Evolutionary conservation across 2,329 filamentous ascomycete species (phyloP), one percentile per base, ranked within the genome.

Genomic region (Colletotrichum tabaci): DNA sequence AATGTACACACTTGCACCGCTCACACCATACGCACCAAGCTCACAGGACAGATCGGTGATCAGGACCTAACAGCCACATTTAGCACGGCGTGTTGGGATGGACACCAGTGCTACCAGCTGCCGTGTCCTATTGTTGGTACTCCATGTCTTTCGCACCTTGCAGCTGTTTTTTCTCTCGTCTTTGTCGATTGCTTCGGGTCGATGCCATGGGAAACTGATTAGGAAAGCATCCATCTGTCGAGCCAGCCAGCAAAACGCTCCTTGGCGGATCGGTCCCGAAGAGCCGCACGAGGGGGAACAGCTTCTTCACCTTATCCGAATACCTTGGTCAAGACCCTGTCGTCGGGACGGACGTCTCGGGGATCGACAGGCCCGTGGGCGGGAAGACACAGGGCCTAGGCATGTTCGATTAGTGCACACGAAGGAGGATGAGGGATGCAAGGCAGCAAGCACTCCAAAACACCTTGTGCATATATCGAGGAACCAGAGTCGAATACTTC

Each of bases 331-430:
- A 26, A 38, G 21, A 26, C 56, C 56, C 30, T 15, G 46, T 46
- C 3, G 21, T 46, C 26, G 56, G 23, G 56, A 46, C 9, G 40
- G n/a, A 35, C 40, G 21, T 15, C 40, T 12, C 21, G 40, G 9
- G 15, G 56, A 58, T 58, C 56, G 38, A 58, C 38, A 44, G 38
- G 35, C 55, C 55, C 55, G n/a, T 16, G 4, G 55, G 38, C 38
- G 55, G 55, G 55, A 57, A 44, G 55, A 42, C 40, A 40, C n/a
- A 4, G 21, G 23, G 13, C 52, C 21, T 40, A 10, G 55, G 44
- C n/a, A 38, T 26, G 16, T n/a, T 13, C 4, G 56, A 26, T 30
- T 3, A 30, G 10, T 23, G n/a, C 30, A 26, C 49, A 10, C 35
- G 35, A 8, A 8, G 30, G 30, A 38, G 21, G 21, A 50, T 50